Evolutionary conservation across 345 rosid genomes (phyloP).

Genomic region (Psidium guajava): DNA sequence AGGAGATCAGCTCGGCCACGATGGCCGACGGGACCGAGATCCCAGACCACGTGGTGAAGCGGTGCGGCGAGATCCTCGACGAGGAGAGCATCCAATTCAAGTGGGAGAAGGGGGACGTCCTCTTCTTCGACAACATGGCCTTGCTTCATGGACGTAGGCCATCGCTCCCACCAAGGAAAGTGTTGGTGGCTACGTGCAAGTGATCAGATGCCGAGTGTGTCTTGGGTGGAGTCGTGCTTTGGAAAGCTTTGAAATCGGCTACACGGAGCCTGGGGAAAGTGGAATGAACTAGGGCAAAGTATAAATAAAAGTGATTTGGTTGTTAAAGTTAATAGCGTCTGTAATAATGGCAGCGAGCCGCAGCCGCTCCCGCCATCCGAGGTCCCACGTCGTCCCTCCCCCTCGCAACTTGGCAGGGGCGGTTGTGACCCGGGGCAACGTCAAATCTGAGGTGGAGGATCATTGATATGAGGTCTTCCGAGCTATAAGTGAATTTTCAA

Average conservation of each 20-base stretch:
- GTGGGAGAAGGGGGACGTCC: conserved; percentile 63
- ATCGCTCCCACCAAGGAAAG: conserved; percentile 43
- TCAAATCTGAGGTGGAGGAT: not conserved
- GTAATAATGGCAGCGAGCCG: not conserved
- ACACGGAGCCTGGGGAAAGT: not conserved
- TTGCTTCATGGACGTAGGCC: conserved; percentile 66
- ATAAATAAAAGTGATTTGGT: not conserved
- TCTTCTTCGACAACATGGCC: conserved; percentile 51
- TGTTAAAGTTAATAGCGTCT: not conserved
- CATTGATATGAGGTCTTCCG: not conserved
- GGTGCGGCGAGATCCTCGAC: conserved; percentile 50
- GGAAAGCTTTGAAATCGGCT: not conserved
- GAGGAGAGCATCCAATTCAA: conserved; percentile 70
- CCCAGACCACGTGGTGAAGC: conserved; percentile 30
- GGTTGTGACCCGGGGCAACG: not conserved
- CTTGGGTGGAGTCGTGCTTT: not conserved
- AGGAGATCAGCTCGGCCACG: conserved; percentile 40
- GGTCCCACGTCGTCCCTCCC: not conserved
- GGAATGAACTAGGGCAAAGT: not conserved
- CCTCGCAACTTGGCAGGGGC: not conserved
- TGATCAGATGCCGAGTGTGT: not conserved
- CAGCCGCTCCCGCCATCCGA: not conserved
- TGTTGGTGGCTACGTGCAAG: conserved; percentile 53
- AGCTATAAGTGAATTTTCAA: not conserved
- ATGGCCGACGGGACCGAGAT: conserved; percentile 56